Evolutionary conservation across 306 rosid genomes (phyloP), one percentile per base, ranked within the genome.

Genomic region (Inga laurina): DNA sequence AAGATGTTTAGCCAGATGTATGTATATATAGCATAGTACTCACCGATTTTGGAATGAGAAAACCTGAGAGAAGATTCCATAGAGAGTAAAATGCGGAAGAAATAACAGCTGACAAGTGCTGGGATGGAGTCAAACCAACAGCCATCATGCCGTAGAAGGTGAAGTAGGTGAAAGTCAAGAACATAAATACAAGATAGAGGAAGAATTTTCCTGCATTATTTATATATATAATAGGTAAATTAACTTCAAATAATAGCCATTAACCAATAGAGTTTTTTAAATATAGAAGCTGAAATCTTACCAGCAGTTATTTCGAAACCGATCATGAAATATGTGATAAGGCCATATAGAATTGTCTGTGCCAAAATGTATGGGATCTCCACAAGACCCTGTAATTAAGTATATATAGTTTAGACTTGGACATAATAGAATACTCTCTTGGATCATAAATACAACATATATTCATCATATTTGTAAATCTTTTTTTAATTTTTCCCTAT

Each of bases 61-160:
- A 96, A 77, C 99, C 99, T 1, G 99, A 90, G 81, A 91, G 97
- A 54, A 96, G 99, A 87, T 96, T 96, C 99, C 99, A 96, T 46
- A 96, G 46, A 22, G 99, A 93, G 87, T 94, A 96, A 78, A 93
- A 93, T 39, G 99, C 99, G 67, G 99, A 96, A 68, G 99, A 96
- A 80, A 96, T 24, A 37, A 96, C 91, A 18, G 99, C 97, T 4
- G 98, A 93, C 54, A 96, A 35, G 48, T 92, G 97, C 72, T 88
- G 97, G 32, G 97, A 88, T 59, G 98, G 78, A 19, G 99, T 93
- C 79, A 96, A 91, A 41, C 98, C 98, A 80, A 96, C 93, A 43
- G 97, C 97, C 92, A 93, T 92, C 97, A 93, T 91, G 83, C 99
- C 99, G 81, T 93, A 96, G 69, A 89, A 94, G 68, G 99, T 96